Evolutionary conservation across 1,139 yeast genomes (phyloP).

Genomic region (Entelexis sorbosivorans): DNA sequence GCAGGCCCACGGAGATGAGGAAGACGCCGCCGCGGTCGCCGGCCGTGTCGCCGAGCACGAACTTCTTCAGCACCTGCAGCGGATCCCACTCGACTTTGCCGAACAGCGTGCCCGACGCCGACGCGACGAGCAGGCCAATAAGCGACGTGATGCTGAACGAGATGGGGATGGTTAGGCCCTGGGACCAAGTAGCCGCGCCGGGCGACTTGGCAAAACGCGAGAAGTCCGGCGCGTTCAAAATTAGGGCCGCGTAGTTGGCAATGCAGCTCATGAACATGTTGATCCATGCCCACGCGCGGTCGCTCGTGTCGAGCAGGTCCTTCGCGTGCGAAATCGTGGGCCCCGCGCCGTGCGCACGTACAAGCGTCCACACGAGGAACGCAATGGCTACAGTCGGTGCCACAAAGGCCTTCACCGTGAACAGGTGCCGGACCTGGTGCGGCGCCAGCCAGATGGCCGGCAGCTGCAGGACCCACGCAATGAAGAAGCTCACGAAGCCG

Average conservation of each 20-base stretch:
- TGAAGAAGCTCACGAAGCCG: conserved; percentile 59
- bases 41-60: conserved; percentile 43
- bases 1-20: conserved; percentile 63
- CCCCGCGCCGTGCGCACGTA: conserved; percentile 64
- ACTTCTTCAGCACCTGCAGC: conserved; percentile 57
- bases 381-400: conserved; percentile 75
- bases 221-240: conserved; percentile 83
- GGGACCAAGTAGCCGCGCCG: conserved; percentile 40
- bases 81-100: conserved; percentile 66
- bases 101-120: conserved; percentile 54
- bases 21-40: conserved; percentile 86
- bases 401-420: conserved; percentile 63
- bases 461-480: conserved; percentile 65
- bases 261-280: conserved; percentile 67
- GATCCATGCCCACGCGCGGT: conserved; percentile 72
- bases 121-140: conserved; percentile 77
- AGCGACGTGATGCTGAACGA: conserved; percentile 71
- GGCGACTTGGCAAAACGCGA: conserved; percentile 59
- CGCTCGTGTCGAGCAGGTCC: conserved; percentile 42
- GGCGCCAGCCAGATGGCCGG: conserved; percentile 78
- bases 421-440: conserved; percentile 67
- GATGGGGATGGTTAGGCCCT: conserved; percentile 56
- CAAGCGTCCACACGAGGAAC: conserved; percentile 69
- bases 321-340: conserved; percentile 46
- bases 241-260: conserved; percentile 78